Evolutionary conservation across 192 early-diverging fungal genomes (phyloP).

Genomic region (Linnemannia exigua): DNA sequence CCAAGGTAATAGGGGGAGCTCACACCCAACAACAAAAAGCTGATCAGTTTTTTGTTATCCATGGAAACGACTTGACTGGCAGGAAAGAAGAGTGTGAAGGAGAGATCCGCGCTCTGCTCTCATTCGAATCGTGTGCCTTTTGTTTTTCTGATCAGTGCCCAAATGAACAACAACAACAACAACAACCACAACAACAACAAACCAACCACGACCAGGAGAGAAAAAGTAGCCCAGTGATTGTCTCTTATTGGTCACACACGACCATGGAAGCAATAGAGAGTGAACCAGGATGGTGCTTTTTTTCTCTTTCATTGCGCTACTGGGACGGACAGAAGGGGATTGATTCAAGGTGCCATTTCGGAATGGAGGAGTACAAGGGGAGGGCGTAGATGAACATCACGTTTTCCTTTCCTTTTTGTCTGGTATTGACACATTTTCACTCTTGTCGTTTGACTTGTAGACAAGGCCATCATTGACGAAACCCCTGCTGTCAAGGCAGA

Average conservation of each 20-base stretch:
- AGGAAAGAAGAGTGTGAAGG: background rate
- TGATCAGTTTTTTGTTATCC: slow-evolving; percentile 1
- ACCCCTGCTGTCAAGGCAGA: background rate
- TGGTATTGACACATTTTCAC: background rate
- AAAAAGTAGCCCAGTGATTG: background rate
- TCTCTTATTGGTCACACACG: background rate
- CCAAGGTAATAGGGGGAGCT: slow-evolving; percentile 3
- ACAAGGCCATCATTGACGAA: background rate
- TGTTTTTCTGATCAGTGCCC: background rate
- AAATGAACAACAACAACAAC: background rate
- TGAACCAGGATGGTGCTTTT: background rate
- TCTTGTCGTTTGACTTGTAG: background rate
- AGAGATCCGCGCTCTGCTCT: background rate
- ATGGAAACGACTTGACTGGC: background rate
- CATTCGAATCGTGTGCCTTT: background rate
- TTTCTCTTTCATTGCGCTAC: background rate
- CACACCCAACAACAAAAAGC: background rate
- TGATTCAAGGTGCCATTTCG: background rate
- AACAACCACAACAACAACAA: no score
- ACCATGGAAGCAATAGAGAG: background rate
- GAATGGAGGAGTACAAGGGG: background rate
- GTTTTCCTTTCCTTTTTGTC: background rate
- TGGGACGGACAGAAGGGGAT: background rate
- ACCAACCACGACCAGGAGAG: background rate
- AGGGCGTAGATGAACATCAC: background rate